Evolutionary conservation across 1,284 basidiomycete genomes (phyloP), one percentile per base, ranked within the genome.

Genomic region (Ganoderma meredithae): DNA sequence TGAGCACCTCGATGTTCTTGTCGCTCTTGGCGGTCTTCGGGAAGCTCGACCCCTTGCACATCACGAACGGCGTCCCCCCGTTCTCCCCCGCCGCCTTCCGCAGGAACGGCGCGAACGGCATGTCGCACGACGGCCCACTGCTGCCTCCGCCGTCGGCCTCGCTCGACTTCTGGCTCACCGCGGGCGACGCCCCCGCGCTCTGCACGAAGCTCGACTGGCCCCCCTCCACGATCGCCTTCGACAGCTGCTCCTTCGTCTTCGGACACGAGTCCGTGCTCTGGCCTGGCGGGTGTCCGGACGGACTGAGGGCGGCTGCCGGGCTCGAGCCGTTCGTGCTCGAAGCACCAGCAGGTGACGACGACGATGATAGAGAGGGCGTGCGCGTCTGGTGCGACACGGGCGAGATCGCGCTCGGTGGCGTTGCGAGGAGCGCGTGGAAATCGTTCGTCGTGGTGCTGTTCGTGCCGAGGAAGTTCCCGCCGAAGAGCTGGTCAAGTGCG

Each of bases 1-100:
- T 86, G 60, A 93, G 82, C 25, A 93, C 89, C 78, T 93, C 92
- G 22, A 94, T 81, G 71, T 94, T 93, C 66, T 88, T 81, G 63
- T 91, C 90, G 73, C 84, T 93, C 81, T 88, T 84, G 72, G 85
- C 80, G 22, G 90, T 92, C 79, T 82, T 86, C 9, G 91, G 91
- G 76, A 93, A 88, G 27, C 80, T 84, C 17, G 88, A 77, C 15
- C 88, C 89, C 69, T 86, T 82, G 78, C 91, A 92, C 58, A 83
- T 83, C 25, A 92, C 82, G 74, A 89, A 83, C 41, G 84, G 79
- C 9, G 85, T 83, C 44, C 73, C 72, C 36, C 68, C 76, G 60
- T 80, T 75, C 66, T 74, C 72, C 58, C 62, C 68, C 55, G 64
- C 63, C 25, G 73, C 65, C 71, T 76, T 75, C 67, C 70, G 72